Evolutionary conservation across 192 early-diverging fungal species (phyloP).

Genomic region (Oehlia diaphana): DNA sequence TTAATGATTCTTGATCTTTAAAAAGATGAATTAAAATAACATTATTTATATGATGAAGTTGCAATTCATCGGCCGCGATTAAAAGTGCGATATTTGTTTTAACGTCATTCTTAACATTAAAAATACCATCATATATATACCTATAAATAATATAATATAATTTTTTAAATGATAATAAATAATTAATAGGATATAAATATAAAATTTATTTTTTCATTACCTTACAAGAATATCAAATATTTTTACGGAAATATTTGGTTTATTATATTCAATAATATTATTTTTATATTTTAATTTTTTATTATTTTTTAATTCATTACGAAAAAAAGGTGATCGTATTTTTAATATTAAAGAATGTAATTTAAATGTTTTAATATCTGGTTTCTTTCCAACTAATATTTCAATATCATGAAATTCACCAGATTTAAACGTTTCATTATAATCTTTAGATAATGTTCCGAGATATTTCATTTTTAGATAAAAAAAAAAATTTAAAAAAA

Average conservation of each 20-base stretch:
- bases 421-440: neutral
- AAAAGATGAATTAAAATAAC: neutral
- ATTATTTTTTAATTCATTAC: neutral
- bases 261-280: neutral
- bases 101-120: neutral
- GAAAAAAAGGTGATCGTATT: neutral
- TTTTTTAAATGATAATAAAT: too few relatives aligned
- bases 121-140: neutral
- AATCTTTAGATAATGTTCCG: neutral
- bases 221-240: neutral
- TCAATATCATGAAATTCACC: neutral
- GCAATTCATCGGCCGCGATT: neutral
- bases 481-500: too few relatives aligned
- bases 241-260: neutral
- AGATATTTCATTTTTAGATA: neutral
- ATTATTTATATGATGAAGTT: neutral
- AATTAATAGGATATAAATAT: too few relatives aligned
- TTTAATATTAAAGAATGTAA: neutral
- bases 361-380: neutral
- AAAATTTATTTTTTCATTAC: neutral
- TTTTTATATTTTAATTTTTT: neutral
- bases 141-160: neutral
- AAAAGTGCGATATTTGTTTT: neutral
- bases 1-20: neutral
- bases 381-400: neutral